Evolutionary conservation across 805 yeast species (phyloP).

Genomic region (Lipomyces lipofer): DNA sequence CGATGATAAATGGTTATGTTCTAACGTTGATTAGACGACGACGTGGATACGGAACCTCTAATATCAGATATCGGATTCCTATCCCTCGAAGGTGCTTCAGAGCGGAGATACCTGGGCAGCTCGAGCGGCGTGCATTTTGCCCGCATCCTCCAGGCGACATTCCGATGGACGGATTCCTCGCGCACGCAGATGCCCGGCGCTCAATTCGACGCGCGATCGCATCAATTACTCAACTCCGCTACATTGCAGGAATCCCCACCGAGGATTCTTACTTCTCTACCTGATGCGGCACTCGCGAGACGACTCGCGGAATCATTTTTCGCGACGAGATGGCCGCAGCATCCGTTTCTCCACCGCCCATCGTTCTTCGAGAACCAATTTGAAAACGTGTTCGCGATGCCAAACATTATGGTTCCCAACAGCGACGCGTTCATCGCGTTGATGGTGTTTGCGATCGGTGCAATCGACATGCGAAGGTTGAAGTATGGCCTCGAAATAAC

Average conservation of each 20-base stretch:
- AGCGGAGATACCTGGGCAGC: conserved; percentile 20
- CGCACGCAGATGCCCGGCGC: conserved; percentile 10
- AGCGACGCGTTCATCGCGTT: conserved; percentile 20
- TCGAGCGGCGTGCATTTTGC: conserved; percentile 22
- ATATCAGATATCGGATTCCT: conserved; percentile 17
- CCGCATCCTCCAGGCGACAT: conserved; percentile 15
- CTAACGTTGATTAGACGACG: conserved; percentile 1
- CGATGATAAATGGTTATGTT: neutral
- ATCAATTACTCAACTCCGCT: neutral
- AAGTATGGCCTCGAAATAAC: neutral
- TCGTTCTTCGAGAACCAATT: conserved; percentile 13
- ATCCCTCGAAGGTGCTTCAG: conserved; percentile 16
- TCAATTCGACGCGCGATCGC: conserved; percentile 9
- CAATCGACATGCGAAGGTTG: conserved; percentile 15
- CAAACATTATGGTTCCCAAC: conserved; percentile 9
- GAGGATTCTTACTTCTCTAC: no score
- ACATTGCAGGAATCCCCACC: no score
- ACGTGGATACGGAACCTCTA: conserved; percentile 12
- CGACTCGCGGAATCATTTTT: conserved; percentile 9
- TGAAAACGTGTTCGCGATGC: conserved; percentile 1
- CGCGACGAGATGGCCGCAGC: conserved; percentile 20
- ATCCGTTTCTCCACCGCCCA: conserved; percentile 19
- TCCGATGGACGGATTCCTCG: conserved; percentile 13
- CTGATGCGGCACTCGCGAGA: conserved; percentile 5
- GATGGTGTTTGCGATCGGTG: conserved; percentile 23